Evolutionary conservation across 2,329 filamentous ascomycete genomes (phyloP), one percentile per base, ranked within the genome.

Genomic region (Clonostachys rhizophaga): DNA sequence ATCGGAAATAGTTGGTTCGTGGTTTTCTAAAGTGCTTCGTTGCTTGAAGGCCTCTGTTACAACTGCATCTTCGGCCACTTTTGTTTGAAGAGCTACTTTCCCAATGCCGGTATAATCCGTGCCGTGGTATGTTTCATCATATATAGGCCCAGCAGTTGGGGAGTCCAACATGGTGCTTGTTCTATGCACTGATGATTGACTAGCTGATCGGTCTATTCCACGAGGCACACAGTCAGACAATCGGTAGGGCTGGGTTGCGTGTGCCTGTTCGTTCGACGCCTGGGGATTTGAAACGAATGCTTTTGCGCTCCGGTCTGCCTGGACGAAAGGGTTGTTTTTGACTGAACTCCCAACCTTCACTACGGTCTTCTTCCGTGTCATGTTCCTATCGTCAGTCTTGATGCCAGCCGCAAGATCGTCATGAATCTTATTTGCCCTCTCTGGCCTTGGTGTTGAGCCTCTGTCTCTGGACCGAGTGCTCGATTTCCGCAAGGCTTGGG

Each of bases 281-380:
- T 50, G 47, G 14, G 63, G 60, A 17, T 53, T 51, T 6, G 54
- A 49, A 1, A 43, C 49, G 3, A 50, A 46, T 3, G 50, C 48
- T 45, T 57, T 60, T 4, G 50, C 47, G 20, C 48, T 53, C 30
- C 50, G 54, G 48, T 67, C 64, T 35, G 60, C 58, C 43, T 61
- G 48, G 44, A 65, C 54, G 47, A 66, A 67, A 5, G 63, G 61
- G 33, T 64, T 66, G 35, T 58, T 58, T 35, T 50, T 58, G 16
- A 67, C 52, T 1, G 49, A 50, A 9, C 40, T 42, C 10, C 54
- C 52, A 11, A 52, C 40, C 16, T 44, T 43, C n/a, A 48, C 52
- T 11, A 42, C 30, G 5, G 36, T 42, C 17, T 44, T 43, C n/a
- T 47, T 52, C 11, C 47, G 18, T 14, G 30, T 33, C n/a, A 39